Base-by-base conservation (phyloP, 1,139 yeast species). In the Tardiomyces blankii region DNA sequence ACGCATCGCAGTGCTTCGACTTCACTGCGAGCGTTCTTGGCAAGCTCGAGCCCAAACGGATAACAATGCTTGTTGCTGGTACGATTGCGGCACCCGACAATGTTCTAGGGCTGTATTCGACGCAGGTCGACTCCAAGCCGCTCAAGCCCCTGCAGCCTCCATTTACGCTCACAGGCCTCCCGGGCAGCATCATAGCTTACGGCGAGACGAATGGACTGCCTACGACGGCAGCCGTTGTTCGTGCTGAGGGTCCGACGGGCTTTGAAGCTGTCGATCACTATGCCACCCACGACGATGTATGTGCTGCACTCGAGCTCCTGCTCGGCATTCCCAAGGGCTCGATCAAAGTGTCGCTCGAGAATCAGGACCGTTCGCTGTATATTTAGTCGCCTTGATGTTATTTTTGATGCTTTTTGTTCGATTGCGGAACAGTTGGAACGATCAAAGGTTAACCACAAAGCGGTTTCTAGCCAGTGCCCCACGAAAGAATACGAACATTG, bases 211-310 rank as follows among this genome's bases (percentile, higher is more conserved):
- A 19, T 2, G 35, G 44, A 8, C 42, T 53, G 9, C 51, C 56
- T 2, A 53, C 56, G 2, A 39, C 46, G 1, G 62, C 57, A 1
- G 42, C 61, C 16, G 49, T 54, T 4, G 56, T 60, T 12, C 54
- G 52, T 11, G 60, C 57, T 12, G 64, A 60, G 39, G 65, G 65
- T 6, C 61, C 60, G 3, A 53, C 50, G 39, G 62, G 58, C 18
- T 54, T 49, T 43, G 65, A 61, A 39, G 47, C 49, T 13, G 47
- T 60, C 7, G 59, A 56, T 45, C 51, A 49, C 38, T 54, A 55
- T 25, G 41, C 50, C 33, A 46, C 52, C 11, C 33, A 40, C 11
- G 33, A n/a, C 14, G 32, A n/a, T 18, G 42, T n/a, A n/a, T 27
- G n/a, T 9, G 42, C 33, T 40, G 33, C 28, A 4, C n/a, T n/a